Evolutionary conservation across 352 stramenopile species (phyloP).

Genomic region (Phytophthora foliorum): DNA sequence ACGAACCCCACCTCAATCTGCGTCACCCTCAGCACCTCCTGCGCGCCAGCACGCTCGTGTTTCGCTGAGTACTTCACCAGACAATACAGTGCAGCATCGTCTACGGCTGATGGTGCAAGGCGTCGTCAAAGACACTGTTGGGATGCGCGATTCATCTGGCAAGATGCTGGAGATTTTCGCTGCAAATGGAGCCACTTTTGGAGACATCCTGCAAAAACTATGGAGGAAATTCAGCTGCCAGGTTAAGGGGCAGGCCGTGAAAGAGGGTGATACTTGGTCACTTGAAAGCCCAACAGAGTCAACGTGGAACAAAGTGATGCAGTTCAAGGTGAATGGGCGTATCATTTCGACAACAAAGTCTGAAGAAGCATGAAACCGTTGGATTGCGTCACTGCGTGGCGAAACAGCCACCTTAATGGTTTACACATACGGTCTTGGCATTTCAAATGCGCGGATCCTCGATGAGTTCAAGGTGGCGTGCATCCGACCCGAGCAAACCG

Average conservation of each 20-base stretch:
- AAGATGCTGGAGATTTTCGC: slow-evolving; percentile 2
- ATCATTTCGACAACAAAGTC: slow-evolving; percentile 5
- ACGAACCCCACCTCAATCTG: neutral
- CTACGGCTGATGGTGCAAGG: slow-evolving; percentile 4
- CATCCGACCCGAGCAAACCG: neutral
- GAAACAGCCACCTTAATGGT: neutral
- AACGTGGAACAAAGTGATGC: slow-evolving; percentile 5
- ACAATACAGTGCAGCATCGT: neutral
- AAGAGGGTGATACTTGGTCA: neutral
- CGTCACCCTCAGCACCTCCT: neutral
- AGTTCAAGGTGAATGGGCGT: slow-evolving; percentile 8
- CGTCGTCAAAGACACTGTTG: slow-evolving; percentile 2
- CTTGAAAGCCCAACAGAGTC: neutral
- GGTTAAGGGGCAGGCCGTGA: neutral
- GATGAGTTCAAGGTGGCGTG: neutral
- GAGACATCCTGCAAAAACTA: slow-evolving; percentile 8
- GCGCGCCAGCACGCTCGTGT: neutral
- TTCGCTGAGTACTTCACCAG: neutral
- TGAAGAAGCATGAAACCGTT: slow-evolving; percentile 3
- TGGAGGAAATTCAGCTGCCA: slow-evolving; percentile 2
- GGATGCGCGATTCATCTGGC: neutral
- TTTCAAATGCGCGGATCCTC: neutral
- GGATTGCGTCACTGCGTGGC: neutral
- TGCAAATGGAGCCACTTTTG: slow-evolving; percentile 6
- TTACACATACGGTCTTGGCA: slow-evolving; percentile 3